Conservation (phyloP, 768 basidiomycete genomes). For the Mycena metata region DNA sequence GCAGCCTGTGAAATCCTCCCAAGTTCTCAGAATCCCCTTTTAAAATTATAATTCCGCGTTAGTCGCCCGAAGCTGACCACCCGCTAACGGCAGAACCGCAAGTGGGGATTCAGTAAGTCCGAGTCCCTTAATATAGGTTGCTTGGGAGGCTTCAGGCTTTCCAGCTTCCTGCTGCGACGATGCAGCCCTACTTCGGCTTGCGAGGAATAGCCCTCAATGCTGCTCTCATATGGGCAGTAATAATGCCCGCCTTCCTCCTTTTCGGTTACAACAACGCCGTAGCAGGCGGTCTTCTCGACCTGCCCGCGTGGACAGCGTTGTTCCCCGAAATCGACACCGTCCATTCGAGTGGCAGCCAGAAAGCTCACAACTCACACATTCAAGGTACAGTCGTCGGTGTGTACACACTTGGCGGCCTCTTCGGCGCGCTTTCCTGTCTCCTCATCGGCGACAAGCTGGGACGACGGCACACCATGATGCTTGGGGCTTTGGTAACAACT, state of each 20-base stretch:
- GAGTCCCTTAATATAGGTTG: too few relatives aligned
- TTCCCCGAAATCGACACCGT: slow-evolving; percentile 35
- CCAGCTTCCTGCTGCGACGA: too few relatives aligned
- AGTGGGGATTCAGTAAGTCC: too few relatives aligned
- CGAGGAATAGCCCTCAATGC: slow-evolving; percentile 35
- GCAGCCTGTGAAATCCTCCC: too few relatives aligned
- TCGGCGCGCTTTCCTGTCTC: slow-evolving; percentile 75
- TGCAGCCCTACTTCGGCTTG: slow-evolving; percentile 37
- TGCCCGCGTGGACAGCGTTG: slow-evolving; percentile 31
- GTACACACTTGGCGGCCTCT: slow-evolving; percentile 47
- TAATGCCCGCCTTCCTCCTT: slow-evolving; percentile 34
- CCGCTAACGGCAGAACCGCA: too few relatives aligned
- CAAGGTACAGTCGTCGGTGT: slow-evolving; percentile 34
- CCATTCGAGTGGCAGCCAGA: slow-evolving; percentile 22
- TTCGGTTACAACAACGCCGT: slow-evolving; percentile 36
- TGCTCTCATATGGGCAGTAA: slow-evolving; percentile 35
- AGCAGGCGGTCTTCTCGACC: slow-evolving; percentile 35
- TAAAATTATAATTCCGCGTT: too few relatives aligned
- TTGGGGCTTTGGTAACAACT: slow-evolving; percentile 73
- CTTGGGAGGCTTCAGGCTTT: too few relatives aligned
- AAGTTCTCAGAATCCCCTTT: too few relatives aligned
- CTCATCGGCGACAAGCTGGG: slow-evolving; percentile 73
- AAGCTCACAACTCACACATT: slow-evolving; percentile 29
- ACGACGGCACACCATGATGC: slow-evolving; percentile 67
- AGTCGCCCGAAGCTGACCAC: too few relatives aligned